phyloP scores from a whole-genome alignment of 495 filamentous ascomycete genomes.

The Articulospora tetracladia region DNA sequence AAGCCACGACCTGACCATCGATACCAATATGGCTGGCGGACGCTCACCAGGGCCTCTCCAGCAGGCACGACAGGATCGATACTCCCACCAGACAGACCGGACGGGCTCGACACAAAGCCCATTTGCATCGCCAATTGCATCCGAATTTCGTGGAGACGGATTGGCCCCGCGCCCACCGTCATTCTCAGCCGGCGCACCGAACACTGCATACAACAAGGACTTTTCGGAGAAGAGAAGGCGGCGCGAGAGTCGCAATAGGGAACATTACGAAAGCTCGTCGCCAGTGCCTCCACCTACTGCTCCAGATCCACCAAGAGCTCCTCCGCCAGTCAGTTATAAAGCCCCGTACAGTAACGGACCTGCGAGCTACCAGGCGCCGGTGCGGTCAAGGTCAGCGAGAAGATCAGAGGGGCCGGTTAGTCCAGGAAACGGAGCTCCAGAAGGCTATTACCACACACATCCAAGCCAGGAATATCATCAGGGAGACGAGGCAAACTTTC shows the following conservation, averaged over 20 bases:
- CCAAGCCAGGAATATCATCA: background rate
- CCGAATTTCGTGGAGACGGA: slow-evolving; percentile 41
- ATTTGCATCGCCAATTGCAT: slow-evolving; percentile 44
- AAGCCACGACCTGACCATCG: slow-evolving; percentile 39
- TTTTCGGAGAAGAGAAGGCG: slow-evolving; percentile 32
- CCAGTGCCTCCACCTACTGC: slow-evolving; percentile 43
- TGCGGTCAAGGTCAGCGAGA: slow-evolving; percentile 23
- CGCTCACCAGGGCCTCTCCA: slow-evolving; percentile 30
- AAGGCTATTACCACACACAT: slow-evolving; percentile 18
- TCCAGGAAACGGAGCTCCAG: slow-evolving; percentile 6
- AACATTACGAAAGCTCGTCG: slow-evolving; percentile 29
- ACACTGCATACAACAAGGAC: slow-evolving; percentile 34
- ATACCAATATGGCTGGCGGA: slow-evolving; percentile 24
- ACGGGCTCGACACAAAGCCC: slow-evolving; percentile 42
- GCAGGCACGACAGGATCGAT: slow-evolving; percentile 31
- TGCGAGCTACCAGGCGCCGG: slow-evolving; percentile 26
- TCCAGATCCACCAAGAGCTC: slow-evolving; percentile 55
- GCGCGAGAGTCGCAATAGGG: slow-evolving; percentile 34
- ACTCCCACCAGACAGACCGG: slow-evolving; percentile 19
- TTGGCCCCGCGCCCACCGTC: slow-evolving; percentile 48
- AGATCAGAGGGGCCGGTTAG: slow-evolving; percentile 34
- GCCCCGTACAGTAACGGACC: slow-evolving; percentile 39
- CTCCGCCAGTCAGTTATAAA: slow-evolving; percentile 52
- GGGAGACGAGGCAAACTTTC: background rate
- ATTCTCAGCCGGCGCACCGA: slow-evolving; percentile 34